Conservation (phyloP, 805 yeast genomes). For the Yamadazyma akitaensis region DNA sequence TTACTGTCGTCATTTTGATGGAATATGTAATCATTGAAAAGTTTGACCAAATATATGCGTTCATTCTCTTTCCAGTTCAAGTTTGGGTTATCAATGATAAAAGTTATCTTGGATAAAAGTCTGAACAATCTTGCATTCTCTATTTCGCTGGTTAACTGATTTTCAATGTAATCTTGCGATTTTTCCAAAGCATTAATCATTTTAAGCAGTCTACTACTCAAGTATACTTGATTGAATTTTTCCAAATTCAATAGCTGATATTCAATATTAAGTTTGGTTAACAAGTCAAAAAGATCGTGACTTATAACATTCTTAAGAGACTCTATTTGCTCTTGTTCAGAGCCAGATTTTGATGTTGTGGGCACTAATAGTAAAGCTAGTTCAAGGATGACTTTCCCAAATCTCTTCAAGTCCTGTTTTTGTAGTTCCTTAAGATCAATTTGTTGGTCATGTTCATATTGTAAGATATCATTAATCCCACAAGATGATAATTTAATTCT, state of each 20-base stretch:
- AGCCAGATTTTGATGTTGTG: conserved; percentile 17
- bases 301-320: conserved; percentile 25
- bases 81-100: conserved; percentile 65
- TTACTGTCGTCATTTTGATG: conserved; percentile 80
- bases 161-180: conserved; percentile 56
- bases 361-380: conserved; percentile 45
- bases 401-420: conserved; percentile 50
- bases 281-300: conserved; percentile 43
- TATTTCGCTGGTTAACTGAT: conserved; percentile 63
- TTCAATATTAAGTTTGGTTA: conserved; percentile 31
- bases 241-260: conserved; percentile 21
- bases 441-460: conserved; percentile 26
- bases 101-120: conserved; percentile 75
- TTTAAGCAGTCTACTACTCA: conserved; percentile 23
- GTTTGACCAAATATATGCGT: conserved; percentile 53
- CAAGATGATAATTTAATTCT: conserved; percentile 69
- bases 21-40: conserved; percentile 82
- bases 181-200: conserved; percentile 51
- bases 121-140: conserved; percentile 89
- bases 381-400: conserved; percentile 61
- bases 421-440: conserved; percentile 31
- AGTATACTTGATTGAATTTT: conserved; percentile 21
- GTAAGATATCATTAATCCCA: conserved; percentile 68
- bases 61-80: conserved; percentile 70
- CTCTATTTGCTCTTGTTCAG: conserved; percentile 15